A percentile compares a stretch with the other conserved stretches of the same genome.
Conservation (phyloP, 2,329 filamentous ascomycete species). For the Colletotrichum echinochloae region DNA sequence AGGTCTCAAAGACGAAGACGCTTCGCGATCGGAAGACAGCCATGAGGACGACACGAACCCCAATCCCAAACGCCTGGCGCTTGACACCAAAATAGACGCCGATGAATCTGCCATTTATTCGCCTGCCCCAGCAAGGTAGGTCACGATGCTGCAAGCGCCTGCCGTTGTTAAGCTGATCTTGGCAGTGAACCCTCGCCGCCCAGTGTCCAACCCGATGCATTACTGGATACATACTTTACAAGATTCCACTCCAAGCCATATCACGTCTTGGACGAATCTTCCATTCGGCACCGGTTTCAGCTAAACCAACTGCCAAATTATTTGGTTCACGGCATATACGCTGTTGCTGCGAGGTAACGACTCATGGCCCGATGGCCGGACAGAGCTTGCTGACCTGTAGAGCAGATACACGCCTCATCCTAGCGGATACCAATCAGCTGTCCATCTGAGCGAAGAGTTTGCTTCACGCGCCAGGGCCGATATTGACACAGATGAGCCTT, state of each 20-base stretch:
- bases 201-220: conserved; percentile 66
- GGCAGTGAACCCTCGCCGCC: conserved; percentile 60
- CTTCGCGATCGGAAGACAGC: conserved; percentile 44
- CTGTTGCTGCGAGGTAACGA: conserved; percentile 70
- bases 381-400: conserved; percentile 40
- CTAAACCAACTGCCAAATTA: conserved; percentile 72
- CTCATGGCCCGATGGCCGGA: not conserved
- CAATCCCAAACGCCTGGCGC: conserved; percentile 51
- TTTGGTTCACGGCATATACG: conserved; percentile 68
- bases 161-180: conserved; percentile 27
- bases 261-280: conserved; percentile 82
- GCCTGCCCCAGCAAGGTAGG: conserved; percentile 54
- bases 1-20: conserved; percentile 43
- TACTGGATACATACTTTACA: conserved; percentile 83
- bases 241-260: conserved; percentile 86
- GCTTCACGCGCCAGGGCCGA: conserved; percentile 75
- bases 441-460: conserved; percentile 78
- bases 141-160: not conserved
- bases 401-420: conserved; percentile 77
- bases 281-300: conserved; percentile 78
- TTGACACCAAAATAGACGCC: conserved; percentile 52
- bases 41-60: conserved; percentile 53
- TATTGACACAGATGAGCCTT: conserved; percentile 84
- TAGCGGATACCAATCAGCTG: conserved; percentile 74
- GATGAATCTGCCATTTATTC: conserved; percentile 58